Percentiles rank a stretch among this genome's conserved stretches.
Conservation (phyloP, 2,329 filamentous ascomycete species). For the Davidsoniella neocaledoniae region DNA sequence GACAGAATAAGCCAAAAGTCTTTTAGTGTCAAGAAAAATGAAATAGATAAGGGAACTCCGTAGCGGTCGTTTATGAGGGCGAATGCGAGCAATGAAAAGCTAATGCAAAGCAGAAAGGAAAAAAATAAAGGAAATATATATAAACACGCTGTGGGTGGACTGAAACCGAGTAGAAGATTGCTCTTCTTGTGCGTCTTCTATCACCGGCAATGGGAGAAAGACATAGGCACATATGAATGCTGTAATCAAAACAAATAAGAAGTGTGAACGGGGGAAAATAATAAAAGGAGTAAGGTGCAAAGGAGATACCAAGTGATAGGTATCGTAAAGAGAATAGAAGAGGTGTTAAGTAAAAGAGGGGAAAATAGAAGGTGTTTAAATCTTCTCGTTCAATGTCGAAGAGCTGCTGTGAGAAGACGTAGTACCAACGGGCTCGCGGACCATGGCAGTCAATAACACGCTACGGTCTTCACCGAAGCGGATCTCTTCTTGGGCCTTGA, state of each 20-base stretch:
- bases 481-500: constrained; percentile 46
- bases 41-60: background rate
- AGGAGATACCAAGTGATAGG: background rate
- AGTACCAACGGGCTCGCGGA: constrained; percentile 44
- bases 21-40: background rate
- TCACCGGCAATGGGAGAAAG: background rate
- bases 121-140: background rate
- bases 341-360: background rate
- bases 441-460: constrained; percentile 63
- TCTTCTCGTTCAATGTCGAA: constrained; percentile 13
- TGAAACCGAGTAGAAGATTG: constrained; percentile 2
- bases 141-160: background rate
- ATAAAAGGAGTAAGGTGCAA: background rate
- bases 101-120: background rate
- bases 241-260: constrained; percentile 1
- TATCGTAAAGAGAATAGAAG: background rate
- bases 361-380: background rate
- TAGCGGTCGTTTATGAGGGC: background rate
- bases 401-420: constrained; percentile 11
- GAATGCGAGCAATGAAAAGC: background rate
- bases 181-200: background rate
- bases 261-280: background rate
- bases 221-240: background rate
- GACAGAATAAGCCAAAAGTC: too few relatives aligned
- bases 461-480: constrained; percentile 39